These are phyloP conservation scores for Nelumbo lutea DNA, from an alignment of 164 flowering plant genomes.

Conservation along the genomic window DNA sequence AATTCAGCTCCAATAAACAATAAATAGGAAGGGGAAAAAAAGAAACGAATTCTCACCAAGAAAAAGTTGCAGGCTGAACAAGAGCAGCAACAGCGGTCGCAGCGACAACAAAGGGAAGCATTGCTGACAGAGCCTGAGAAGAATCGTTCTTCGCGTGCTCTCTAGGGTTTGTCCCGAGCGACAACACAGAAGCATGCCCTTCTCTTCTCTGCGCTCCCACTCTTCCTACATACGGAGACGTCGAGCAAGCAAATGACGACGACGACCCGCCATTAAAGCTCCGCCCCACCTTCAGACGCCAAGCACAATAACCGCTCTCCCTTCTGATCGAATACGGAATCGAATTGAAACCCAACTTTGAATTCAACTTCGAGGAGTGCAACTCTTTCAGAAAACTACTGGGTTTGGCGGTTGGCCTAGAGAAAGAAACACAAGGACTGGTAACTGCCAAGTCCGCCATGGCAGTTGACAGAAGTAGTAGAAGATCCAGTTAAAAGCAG, in stretches of 20 bases:
- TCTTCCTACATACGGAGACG: constrained; percentile 47
- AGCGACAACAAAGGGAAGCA: constrained; percentile 90
- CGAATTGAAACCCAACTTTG: constrained; percentile 2
- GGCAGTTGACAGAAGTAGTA: too few species aligned
- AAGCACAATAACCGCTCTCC: not conserved
- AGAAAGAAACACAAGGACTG: constrained; percentile 7
- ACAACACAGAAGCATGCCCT: constrained; percentile 50
- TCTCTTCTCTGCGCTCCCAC: constrained; percentile 58
- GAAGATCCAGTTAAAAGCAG: not conserved
- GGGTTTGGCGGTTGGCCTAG: not conserved
- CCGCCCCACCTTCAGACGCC: constrained; percentile 8
- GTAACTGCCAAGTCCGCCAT: constrained; percentile 2
- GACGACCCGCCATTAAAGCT: constrained; percentile 16
- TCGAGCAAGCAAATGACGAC: constrained; percentile 40
- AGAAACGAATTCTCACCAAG: constrained; percentile 46
- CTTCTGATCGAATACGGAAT: too few species aligned
- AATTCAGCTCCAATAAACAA: not conserved
- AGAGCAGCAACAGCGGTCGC: constrained; percentile 81
- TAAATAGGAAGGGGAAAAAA: not conserved
- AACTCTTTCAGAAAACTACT: not conserved
- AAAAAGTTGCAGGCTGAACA: constrained; percentile 63
- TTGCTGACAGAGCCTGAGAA: constrained; percentile 63
- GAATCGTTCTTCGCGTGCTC: constrained; percentile 32
- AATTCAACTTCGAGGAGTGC: not conserved
- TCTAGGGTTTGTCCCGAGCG: constrained; percentile 36